phyloP scores from a whole-genome alignment of 2,329 filamentous ascomycete genomes.

The Aspergillus eucalypticola region DNA sequence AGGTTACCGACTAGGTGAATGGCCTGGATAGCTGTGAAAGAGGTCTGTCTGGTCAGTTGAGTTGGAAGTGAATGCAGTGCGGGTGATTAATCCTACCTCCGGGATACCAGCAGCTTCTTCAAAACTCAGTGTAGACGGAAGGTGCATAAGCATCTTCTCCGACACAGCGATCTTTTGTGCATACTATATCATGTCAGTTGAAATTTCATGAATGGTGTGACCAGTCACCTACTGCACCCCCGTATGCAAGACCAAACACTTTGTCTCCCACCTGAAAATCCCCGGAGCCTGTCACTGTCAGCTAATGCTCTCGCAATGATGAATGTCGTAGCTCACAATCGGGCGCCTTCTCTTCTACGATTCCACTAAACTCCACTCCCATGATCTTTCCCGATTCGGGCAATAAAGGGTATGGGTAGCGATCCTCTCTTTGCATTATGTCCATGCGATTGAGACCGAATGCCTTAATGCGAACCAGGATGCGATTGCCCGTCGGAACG shows the following conservation, averaged over 20 bases:
- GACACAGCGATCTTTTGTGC: slow-evolving; percentile 80
- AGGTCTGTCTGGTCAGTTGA: neutral
- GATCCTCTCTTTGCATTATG: neutral
- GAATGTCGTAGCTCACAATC: neutral
- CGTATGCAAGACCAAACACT: neutral
- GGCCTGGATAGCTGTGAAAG: neutral
- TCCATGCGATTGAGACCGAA: slow-evolving; percentile 4
- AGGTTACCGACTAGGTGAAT: neutral
- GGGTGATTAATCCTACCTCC: neutral
- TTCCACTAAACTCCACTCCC: slow-evolving; percentile 2
- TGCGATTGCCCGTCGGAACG: neutral
- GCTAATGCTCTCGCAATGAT: no score
- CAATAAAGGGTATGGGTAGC: neutral
- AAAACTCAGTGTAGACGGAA: slow-evolving; percentile 57
- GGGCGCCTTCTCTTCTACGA: neutral
- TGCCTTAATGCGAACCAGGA: neutral
- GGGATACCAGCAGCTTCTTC: slow-evolving; percentile 39
- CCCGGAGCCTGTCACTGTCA: neutral
- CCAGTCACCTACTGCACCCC: neutral
- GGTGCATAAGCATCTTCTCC: slow-evolving; percentile 77
- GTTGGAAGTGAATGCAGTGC: neutral
- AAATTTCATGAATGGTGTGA: neutral
- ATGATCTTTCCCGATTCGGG: neutral
- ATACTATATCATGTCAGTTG: slow-evolving; percentile 54
- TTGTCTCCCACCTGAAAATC: neutral